Percentiles rank a stretch among this genome's conserved stretches.
These are phyloP conservation scores for Aspergillus sp. DNA, from an alignment of 2,329 filamentous ascomycete species.

Conservation along the genomic window DNA sequence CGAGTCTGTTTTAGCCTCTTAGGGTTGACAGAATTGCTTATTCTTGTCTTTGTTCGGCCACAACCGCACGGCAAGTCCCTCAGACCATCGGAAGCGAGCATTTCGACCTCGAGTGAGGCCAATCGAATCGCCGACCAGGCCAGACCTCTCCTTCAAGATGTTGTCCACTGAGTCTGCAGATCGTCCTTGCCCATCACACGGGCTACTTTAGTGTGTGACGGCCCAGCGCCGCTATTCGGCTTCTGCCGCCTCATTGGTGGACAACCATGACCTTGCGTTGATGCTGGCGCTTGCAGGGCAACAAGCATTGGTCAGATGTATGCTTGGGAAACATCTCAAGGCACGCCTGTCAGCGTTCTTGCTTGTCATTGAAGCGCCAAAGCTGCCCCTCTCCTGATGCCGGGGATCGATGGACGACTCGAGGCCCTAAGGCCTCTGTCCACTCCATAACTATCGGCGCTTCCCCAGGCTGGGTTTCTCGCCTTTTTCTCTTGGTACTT, in stretches of 20 bases:
- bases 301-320: slow-evolving; percentile 38
- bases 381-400: slow-evolving; percentile 30
- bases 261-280: slow-evolving; percentile 17
- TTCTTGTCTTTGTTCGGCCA: neutral
- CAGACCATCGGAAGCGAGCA: neutral
- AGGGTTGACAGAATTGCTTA: neutral
- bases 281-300: slow-evolving; percentile 34
- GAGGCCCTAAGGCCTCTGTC: slow-evolving; percentile 10
- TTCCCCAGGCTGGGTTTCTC: slow-evolving; percentile 24
- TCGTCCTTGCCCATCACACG: slow-evolving; percentile 30
- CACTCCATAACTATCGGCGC: slow-evolving; percentile 31
- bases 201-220: slow-evolving; percentile 34
- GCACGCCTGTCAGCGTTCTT: slow-evolving; percentile 16
- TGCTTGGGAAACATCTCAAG: slow-evolving; percentile 27
- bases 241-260: slow-evolving; percentile 30
- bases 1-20: neutral
- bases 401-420: slow-evolving; percentile 20
- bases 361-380: slow-evolving; percentile 21
- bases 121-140: neutral
- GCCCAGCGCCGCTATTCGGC: slow-evolving; percentile 21
- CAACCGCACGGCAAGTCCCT: neutral
- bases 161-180: slow-evolving; percentile 25
- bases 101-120: neutral
- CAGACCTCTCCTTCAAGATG: neutral
- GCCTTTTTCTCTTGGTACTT: slow-evolving; percentile 11